Evolutionary conservation across 2,329 filamentous ascomycete species (phyloP), one percentile per base, ranked within the genome.

Genomic region (Colletotrichum paranaense): DNA sequence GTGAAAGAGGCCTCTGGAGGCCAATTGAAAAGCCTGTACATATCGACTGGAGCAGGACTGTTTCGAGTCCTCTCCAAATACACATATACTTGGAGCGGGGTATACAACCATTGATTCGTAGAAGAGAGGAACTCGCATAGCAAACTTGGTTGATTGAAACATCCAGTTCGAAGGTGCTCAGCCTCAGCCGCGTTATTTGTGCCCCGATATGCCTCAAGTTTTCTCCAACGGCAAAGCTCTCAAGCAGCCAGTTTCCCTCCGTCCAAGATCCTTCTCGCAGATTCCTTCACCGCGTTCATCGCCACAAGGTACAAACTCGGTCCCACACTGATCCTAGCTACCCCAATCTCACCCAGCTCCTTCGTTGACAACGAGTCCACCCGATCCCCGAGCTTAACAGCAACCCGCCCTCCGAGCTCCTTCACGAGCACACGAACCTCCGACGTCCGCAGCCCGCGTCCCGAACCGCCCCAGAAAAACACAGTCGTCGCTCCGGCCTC

Each of bases 391-490:
- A 86, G 76, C 71, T 85, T 85, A 12, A 90, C 87, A 65, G 87
- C 86, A 16, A 91, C 77, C 62, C 80, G 82, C 1, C 88, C 88
- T 3, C 82, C 83, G 58, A 91, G 84, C 58, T 84, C 87, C 65
- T 81, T 78, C 2, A 86, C 87, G 75, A 91, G 77, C 55, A 76
- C 79, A 77, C 82, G 78, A 2, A 90, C 84, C 78, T 90, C 88
- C 0, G 81, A 83, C 14, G 79, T 82, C 14, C 81, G 81, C 14
- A 89, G 77, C 53, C 88, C 80, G 16, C 84, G 78, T 46, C 80
- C 80, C 0, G 81, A 76, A 2, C 82, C 88, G 16, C 90, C 90
- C 89, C 89, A 92, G 64, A 91, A 88, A 80, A 91, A 92, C 0
- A 90, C 84, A 0, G 87, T 91, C 14, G 85, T 88, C 0, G 90